Evolutionary conservation across 306 rosid genomes (phyloP).

Genomic region (Phaseolus lunatus): DNA sequence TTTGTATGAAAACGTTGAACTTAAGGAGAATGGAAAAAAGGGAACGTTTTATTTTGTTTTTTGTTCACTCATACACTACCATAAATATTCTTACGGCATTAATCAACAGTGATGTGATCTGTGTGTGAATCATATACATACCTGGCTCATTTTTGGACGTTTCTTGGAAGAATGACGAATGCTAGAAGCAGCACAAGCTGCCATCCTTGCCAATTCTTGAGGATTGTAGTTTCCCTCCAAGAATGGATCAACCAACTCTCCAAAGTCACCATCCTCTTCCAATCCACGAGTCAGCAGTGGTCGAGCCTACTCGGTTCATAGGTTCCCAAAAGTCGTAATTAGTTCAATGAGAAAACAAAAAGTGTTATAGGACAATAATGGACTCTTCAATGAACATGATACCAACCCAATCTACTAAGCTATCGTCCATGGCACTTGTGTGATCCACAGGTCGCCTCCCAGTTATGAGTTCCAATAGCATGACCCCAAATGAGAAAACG

Average conservation of each 20-base stretch:
- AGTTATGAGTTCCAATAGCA: slow-evolving; percentile 84
- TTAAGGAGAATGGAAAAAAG: no score
- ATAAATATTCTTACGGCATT: not conserved
- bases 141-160: slow-evolving; percentile 96
- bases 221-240: slow-evolving; percentile 63
- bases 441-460: slow-evolving; percentile 85
- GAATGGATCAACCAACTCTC: slow-evolving; percentile 68
- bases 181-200: slow-evolving; percentile 82
- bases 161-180: slow-evolving; percentile 83
- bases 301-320: slow-evolving; percentile 69
- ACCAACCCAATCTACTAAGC: slow-evolving; percentile 97
- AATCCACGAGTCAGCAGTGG: slow-evolving; percentile 66
- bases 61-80: no score
- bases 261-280: slow-evolving; percentile 66
- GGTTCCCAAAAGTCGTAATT: slow-evolving; percentile 17
- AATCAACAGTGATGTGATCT: not conserved
- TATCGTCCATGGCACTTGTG: slow-evolving; percentile 64
- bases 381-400: slow-evolving; percentile 11
- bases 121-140: slow-evolving; percentile 17
- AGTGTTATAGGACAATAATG: not conserved
- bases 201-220: slow-evolving; percentile 75
- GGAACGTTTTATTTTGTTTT: no score
- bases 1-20: no score
- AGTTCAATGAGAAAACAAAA: not conserved
- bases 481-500: slow-evolving; percentile 90